Evolutionary conservation across 169 alveolate genomes (phyloP).

Genomic region (Pseudocohnilembus persalinus): DNA sequence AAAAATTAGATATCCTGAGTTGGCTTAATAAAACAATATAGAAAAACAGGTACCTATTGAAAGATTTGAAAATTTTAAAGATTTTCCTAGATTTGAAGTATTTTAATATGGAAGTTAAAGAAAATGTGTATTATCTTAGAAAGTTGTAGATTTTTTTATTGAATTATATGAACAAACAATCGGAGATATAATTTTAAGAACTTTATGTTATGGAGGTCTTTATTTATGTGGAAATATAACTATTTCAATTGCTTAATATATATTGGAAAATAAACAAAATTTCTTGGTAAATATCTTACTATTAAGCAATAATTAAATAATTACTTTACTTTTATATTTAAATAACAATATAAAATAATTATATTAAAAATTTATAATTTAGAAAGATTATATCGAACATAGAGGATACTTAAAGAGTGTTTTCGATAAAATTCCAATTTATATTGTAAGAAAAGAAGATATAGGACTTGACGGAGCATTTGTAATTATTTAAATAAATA

Average conservation of each 20-base stretch:
- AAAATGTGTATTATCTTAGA: constrained; percentile 1
- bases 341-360: too few relatives aligned
- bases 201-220: constrained; percentile 12
- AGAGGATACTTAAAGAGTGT: constrained; percentile 15
- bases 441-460: constrained; percentile 12
- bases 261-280: not conserved
- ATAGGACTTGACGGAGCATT: constrained; percentile 25
- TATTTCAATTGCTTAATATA: constrained; percentile 10
- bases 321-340: too few relatives aligned
- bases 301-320: too few relatives aligned
- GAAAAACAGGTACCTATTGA: constrained; percentile 14
- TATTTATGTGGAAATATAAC: constrained; percentile 18
- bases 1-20: not conserved
- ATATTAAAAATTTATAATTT: too few relatives aligned
- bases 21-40: not conserved
- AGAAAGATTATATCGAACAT: constrained; percentile 5
- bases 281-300: constrained; percentile 13
- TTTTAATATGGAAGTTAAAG: constrained; percentile 1
- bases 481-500: constrained; percentile 5
- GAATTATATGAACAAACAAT: constrained; percentile 15
- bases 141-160: constrained; percentile 16
- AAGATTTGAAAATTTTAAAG: not conserved
- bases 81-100: constrained; percentile 11
- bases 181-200: constrained; percentile 28
- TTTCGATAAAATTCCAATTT: constrained; percentile 24